Evolutionary conservation across 2,329 filamentous ascomycete genomes (phyloP), one percentile per base, ranked within the genome.

Genomic region (Colletotrichum euphorbiae): DNA sequence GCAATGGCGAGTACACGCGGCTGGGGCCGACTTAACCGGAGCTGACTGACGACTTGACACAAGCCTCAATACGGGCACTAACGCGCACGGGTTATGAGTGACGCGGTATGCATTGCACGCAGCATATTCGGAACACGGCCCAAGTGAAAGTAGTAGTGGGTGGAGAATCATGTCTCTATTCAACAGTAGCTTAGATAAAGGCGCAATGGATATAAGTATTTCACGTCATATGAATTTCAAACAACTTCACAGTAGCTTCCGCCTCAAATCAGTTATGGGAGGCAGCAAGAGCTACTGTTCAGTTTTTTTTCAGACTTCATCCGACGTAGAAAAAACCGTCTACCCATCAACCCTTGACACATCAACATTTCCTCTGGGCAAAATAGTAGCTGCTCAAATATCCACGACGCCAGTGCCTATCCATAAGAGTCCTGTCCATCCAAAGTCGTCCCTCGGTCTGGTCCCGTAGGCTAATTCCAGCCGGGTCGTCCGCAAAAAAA

Each of bases 381-480:
- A 68, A 52, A 38, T 42, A 58, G 52, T 13, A 66, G 51, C 40
- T 62, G 40, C 48, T 28, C 61, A 68, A 67, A 56, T 21, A 67
- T 69, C 67, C 67, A 60, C 62, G 56, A 67, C 62, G 62, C 62
- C 67, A 38, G 42, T 67, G 67, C 62, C 62, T 46, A 11, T 69
- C 55, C 67, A 45, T 51, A 52, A 69, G n/a, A 66, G 62, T 67
- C 67, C 67, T 62, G 51, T 56, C 62, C 67, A 61, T 66, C 56
- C 62, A 67, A 69, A 62, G 21, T 52, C 67, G 67, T 66, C 67
- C 62, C 62, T 69, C 67, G 62, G 67, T 43, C 54, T 66, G 62
- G 62, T 50, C 67, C 67, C 67, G 67, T 69, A 57, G 67, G 67
- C 40, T 28, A 40, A 21, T 54, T 67, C 62, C 42, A 43, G 56